phyloP scores from a whole-genome alignment of 495 filamentous ascomycete species.

The Xylaria cubensis region DNA sequence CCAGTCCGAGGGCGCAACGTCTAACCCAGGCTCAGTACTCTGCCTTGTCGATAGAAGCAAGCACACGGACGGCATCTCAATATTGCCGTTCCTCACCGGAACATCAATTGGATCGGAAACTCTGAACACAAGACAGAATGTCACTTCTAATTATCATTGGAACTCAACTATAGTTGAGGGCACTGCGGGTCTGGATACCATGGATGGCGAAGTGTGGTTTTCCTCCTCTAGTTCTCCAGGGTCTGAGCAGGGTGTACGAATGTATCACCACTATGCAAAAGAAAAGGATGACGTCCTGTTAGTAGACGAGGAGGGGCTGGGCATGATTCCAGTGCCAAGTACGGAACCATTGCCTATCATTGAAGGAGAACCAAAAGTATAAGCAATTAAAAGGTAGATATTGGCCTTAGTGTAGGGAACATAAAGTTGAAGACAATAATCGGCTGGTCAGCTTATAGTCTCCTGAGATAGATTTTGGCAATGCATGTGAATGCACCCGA shows the following conservation, averaged over 20 bases:
- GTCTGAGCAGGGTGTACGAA: slow-evolving; percentile 4
- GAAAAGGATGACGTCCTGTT: slow-evolving; percentile 35
- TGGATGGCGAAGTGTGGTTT: slow-evolving; percentile 39
- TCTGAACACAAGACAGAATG: slow-evolving; percentile 36
- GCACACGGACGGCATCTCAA: slow-evolving; percentile 30
- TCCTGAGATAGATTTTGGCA: background rate
- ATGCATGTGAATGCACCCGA: background rate
- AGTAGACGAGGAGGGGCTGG: slow-evolving; percentile 30
- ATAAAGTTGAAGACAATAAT: background rate
- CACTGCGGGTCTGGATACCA: slow-evolving; percentile 32
- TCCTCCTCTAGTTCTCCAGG: slow-evolving; percentile 29
- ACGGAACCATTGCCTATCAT: slow-evolving; percentile 33
- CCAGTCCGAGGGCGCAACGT: slow-evolving; percentile 32
- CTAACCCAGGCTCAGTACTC: slow-evolving; percentile 37
- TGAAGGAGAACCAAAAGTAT: slow-evolving; percentile 29
- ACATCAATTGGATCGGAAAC: slow-evolving; percentile 25
- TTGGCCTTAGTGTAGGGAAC: background rate
- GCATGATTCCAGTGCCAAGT: slow-evolving; percentile 28
- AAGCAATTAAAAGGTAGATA: background rate
- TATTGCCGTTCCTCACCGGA: slow-evolving; percentile 33
- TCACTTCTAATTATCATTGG: slow-evolving; percentile 39
- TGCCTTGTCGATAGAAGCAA: slow-evolving; percentile 39
- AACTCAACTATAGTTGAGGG: slow-evolving; percentile 38
- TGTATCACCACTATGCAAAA: slow-evolving; percentile 34
- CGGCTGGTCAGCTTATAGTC: background rate